Percentiles rank a stretch among this genome's conserved stretches.
Evolutionary conservation across 1,284 basidiomycete genomes (phyloP).

Genomic region (Trichosporon sp.): DNA sequence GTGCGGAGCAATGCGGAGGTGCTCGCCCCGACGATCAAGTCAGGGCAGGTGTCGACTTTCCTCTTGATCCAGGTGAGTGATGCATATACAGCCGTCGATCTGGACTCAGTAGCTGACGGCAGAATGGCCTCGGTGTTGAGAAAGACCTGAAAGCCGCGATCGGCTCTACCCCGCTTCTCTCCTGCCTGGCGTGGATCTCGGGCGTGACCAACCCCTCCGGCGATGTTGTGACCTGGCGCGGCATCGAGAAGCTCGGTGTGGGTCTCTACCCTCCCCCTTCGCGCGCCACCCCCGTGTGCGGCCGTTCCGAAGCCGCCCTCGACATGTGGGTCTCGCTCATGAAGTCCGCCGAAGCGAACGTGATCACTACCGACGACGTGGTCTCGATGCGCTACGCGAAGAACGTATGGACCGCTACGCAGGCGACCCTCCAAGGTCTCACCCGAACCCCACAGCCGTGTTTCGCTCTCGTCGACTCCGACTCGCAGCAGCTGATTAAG

Average conservation of each 20-base stretch:
- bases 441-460: constrained; percentile 42
- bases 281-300: background rate
- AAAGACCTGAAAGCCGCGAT: constrained; percentile 63
- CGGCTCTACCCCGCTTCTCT: constrained; percentile 43
- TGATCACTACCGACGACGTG: constrained; percentile 39
- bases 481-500: constrained; percentile 39
- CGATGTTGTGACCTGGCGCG: constrained; percentile 43
- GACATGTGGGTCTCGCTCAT: constrained; percentile 38
- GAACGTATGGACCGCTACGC: constrained; percentile 54
- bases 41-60: constrained; percentile 63
- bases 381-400: constrained; percentile 46
- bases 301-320: constrained; percentile 30
- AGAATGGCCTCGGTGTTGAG: constrained; percentile 75
- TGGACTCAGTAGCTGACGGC: background rate
- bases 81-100: background rate
- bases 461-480: constrained; percentile 36
- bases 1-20: constrained; percentile 64
- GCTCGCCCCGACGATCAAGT: constrained; percentile 64
- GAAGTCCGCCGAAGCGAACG: constrained; percentile 35
- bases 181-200: constrained; percentile 46
- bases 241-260: constrained; percentile 42
- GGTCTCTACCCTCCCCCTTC: constrained; percentile 47
- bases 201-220: constrained; percentile 44
- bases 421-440: constrained; percentile 48
- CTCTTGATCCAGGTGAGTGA: constrained; percentile 64